These are phyloP conservation scores for Dichomitus squalens DNA, from an alignment of 1,284 basidiomycete genomes.

Conservation along the genomic window DNA sequence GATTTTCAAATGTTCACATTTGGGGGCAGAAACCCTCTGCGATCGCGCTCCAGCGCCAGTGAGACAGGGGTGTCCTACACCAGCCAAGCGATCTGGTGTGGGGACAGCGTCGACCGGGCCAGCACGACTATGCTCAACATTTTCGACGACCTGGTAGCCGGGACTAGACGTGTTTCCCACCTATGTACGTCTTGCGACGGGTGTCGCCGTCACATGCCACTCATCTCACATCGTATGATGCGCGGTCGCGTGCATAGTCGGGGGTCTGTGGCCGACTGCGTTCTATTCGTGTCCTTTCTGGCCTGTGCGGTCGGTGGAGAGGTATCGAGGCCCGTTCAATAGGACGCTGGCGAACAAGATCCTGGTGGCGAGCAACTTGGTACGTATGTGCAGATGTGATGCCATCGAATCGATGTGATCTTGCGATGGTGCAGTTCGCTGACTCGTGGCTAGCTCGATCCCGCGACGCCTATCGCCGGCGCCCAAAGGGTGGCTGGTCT, in stretches of 20 bases:
- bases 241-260: slow-evolving; percentile 1
- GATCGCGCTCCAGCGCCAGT: neutral
- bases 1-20: neutral
- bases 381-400: no score
- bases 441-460: slow-evolving; percentile 17
- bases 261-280: slow-evolving; percentile 4
- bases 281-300: slow-evolving; percentile 17
- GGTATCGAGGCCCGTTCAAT: slow-evolving; percentile 28
- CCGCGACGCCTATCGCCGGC: slow-evolving; percentile 22
- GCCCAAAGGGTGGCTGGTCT: slow-evolving; percentile 15
- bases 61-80: slow-evolving; percentile 3
- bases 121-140: slow-evolving; percentile 16
- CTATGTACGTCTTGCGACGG: slow-evolving; percentile 15
- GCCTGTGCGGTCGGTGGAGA: slow-evolving; percentile 27
- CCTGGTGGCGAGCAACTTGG: slow-evolving; percentile 22
- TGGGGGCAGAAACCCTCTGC: neutral
- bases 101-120: slow-evolving; percentile 21
- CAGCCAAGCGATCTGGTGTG: slow-evolving; percentile 15
- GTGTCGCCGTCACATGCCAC: neutral
- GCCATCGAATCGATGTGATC: no score
- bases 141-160: slow-evolving; percentile 17
- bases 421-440: no score
- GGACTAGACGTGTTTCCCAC: slow-evolving; percentile 12
- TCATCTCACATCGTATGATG: neutral
- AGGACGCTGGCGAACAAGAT: slow-evolving; percentile 24